phyloP scores from a whole-genome alignment of 306 rosid species.

The Rosa chinensis region DNA sequence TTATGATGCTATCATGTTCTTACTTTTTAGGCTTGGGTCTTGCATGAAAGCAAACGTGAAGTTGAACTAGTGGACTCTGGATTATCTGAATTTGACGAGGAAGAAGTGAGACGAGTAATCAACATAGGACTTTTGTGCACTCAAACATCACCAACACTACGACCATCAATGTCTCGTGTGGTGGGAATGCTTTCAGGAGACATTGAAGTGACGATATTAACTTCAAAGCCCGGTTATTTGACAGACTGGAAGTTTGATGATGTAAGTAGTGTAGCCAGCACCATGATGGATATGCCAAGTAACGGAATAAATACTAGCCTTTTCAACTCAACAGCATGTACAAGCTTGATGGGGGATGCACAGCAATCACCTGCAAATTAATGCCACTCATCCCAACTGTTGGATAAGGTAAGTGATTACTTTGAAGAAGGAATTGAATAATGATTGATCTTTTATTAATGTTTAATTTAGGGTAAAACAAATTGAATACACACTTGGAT shows the following conservation, averaged over 20 bases:
- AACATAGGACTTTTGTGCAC: constrained; percentile 66
- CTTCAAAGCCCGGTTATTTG: constrained; percentile 11
- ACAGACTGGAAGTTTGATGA: constrained; percentile 68
- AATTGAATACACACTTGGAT: too few relatives aligned
- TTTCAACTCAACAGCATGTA: constrained; percentile 31
- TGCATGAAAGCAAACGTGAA: constrained; percentile 45
- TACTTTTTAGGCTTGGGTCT: constrained; percentile 58
- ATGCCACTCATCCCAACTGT: constrained; percentile 26
- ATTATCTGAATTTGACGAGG: constrained; percentile 38
- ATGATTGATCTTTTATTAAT: too few relatives aligned
- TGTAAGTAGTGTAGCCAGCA: constrained; percentile 23
- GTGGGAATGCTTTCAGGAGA: constrained; percentile 80
- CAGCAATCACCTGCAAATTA: constrained; percentile 19
- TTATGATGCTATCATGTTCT: neutral
- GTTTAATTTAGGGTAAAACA: too few relatives aligned
- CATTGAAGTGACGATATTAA: constrained; percentile 50
- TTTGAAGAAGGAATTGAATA: too few relatives aligned
- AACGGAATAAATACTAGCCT: constrained; percentile 30
- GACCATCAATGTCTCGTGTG: constrained; percentile 73
- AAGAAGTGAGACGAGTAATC: constrained; percentile 48
- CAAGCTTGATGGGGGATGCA: constrained; percentile 32
- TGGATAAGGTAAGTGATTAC: too few relatives aligned
- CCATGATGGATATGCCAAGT: constrained; percentile 22
- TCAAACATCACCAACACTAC: constrained; percentile 53
- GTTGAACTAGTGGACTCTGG: constrained; percentile 50